phyloP scores from a whole-genome alignment of 768 basidiomycete genomes.

The Strobilomyces dryophilus region DNA sequence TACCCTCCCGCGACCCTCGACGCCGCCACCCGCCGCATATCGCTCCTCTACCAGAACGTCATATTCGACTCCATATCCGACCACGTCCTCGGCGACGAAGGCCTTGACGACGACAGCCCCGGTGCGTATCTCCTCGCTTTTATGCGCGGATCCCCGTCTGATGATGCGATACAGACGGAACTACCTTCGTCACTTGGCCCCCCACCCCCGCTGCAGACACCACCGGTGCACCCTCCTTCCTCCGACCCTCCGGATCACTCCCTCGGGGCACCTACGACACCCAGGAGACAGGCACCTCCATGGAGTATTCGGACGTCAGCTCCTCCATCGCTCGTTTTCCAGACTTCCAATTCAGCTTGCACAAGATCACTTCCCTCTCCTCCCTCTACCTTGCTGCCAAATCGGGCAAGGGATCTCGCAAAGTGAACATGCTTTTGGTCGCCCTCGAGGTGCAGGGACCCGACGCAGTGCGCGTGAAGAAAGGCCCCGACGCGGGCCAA shows the following conservation, averaged over 20 bases:
- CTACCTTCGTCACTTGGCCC: conserved; percentile 56
- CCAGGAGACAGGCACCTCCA: conserved; percentile 44
- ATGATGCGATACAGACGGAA: conserved; percentile 35
- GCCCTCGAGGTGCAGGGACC: conserved; percentile 77
- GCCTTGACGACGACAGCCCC: conserved; percentile 6
- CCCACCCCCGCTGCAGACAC: conserved; percentile 36
- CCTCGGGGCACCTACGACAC: conserved; percentile 33
- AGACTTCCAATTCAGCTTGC: conserved; percentile 66
- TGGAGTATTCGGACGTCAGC: conserved; percentile 53
- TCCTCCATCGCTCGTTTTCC: conserved; percentile 75
- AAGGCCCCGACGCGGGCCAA: conserved; percentile 64
- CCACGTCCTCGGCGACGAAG: conserved; percentile 13
- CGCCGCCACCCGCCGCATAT: conserved; percentile 66
- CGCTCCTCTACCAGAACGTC: conserved; percentile 63
- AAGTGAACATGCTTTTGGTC: conserved; percentile 58
- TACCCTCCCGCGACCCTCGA: conserved; percentile 57
- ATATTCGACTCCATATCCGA: conserved; percentile 55
- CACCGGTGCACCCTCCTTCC: conserved; percentile 22
- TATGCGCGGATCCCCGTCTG: conserved; percentile 2
- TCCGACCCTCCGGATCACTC: conserved; percentile 27
- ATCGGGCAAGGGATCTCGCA: conserved; percentile 39
- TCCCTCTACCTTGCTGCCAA: conserved; percentile 28
- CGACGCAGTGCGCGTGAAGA: conserved; percentile 61
- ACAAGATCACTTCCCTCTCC: conserved; percentile 51
- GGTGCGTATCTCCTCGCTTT: conserved; percentile 9